Evolutionary conservation across 1,139 yeast species (phyloP).

Genomic region (Meyerozyma elateridarum): DNA sequence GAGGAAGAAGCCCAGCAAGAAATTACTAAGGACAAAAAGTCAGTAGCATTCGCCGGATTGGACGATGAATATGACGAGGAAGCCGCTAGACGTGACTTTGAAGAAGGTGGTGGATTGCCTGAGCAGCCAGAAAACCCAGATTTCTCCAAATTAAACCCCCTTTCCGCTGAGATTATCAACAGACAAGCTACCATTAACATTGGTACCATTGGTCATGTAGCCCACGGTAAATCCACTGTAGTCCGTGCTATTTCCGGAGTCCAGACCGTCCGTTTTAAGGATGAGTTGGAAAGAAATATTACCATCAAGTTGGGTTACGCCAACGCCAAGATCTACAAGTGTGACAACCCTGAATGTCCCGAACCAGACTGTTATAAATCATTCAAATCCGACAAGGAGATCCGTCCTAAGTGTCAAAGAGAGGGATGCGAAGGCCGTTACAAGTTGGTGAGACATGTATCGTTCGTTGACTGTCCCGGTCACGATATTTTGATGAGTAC

Average conservation of each 20-base stretch:
- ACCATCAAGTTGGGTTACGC: constrained; percentile 98
- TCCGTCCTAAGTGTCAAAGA: constrained; percentile 85
- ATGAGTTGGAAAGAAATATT: constrained; percentile 97
- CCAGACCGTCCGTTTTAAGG: constrained; percentile 97
- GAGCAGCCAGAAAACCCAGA: constrained; percentile 92
- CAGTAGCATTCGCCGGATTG: constrained; percentile 78
- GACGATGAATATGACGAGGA: constrained; percentile 64
- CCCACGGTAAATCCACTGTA: constrained; percentile 98
- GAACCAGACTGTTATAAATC: constrained; percentile 95
- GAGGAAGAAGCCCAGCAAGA: constrained; percentile 25
- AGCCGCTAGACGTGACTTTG: constrained; percentile 74
- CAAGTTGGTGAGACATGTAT: constrained; percentile 88
- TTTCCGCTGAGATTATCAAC: constrained; percentile 91
- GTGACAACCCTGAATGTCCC: constrained; percentile 82
- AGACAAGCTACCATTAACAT: constrained; percentile 99
- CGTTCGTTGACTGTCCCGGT: constrained; percentile 99
- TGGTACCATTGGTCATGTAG: constrained; percentile 99
- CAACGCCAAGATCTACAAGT: constrained; percentile 94
- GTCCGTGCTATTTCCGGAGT: constrained; percentile 99
- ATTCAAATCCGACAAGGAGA: constrained; percentile 91
- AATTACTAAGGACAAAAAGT: constrained; percentile 53
- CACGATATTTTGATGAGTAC: constrained; percentile 99
- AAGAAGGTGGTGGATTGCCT: constrained; percentile 97
- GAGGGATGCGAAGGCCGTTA: constrained; percentile 84
- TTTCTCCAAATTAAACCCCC: constrained; percentile 70